Base-by-base conservation (phyloP, 2,329 filamentous ascomycete genomes). In the Verticillium zaregamsianum region DNA sequence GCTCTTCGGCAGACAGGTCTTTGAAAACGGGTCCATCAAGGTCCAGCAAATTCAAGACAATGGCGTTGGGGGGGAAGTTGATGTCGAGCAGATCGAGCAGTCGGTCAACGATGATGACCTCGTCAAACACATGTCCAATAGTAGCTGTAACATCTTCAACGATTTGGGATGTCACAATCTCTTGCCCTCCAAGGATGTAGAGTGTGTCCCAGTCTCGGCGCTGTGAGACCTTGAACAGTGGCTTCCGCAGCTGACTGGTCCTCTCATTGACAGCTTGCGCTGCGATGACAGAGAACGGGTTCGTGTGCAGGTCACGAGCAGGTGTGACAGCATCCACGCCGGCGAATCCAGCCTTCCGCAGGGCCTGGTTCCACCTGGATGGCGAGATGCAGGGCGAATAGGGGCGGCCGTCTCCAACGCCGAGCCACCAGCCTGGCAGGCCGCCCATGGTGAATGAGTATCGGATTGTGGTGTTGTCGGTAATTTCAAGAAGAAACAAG, bases 351-450 rank as follows among this genome's bases (percentile, higher is more conserved):
- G 25, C 6, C 14, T 33, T 31, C 5, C 25, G 52, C 12, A 55
- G 25, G 33, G 32, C 31, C 57, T 35, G 5, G 2, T 70, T 62
- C 74, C 73, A 76, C 6, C 64, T 23, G 1, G 68, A 63, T 0
- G 62, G 37, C 0, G 63, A 49, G 12, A 75, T 61, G n/a, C 66
- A 70, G 2, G 74, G 73, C 52, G 68, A 65, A 11, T 68, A 60
- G 1, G 58, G n/a, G 2, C 74, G 66, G 5, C 64, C 67, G 12
- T 76, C 73, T 1, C 68, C 62, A 3, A 55, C 62, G 3, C 75
- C 74, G 0, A 73, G 64, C 76, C 75, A 77, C 75, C 76, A 78
- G 5, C 70, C 72, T 0, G 70, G 64, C 2, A 74, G 64, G 31
- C 57, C 32, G 35, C 37, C 23, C 0, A 67, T 60, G 1, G 73